Conservation (phyloP, 2,329 filamentous ascomycete species). For the Nigrospora osmanthi region DNA sequence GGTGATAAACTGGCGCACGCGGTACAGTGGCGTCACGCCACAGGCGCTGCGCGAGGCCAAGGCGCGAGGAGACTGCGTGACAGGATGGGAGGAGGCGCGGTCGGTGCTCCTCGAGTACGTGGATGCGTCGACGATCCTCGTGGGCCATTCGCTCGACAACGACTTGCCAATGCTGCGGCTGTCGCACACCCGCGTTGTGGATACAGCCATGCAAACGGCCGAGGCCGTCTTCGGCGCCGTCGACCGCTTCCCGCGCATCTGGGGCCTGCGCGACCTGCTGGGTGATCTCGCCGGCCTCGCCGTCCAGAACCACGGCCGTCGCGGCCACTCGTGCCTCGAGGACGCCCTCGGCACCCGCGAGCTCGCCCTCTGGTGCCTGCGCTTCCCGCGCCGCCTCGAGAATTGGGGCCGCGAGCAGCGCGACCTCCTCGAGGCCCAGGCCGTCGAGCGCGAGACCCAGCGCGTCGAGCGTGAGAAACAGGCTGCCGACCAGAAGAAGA, state of each 20-base stretch:
- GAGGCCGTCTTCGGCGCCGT: constrained; percentile 20
- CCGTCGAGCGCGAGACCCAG: not conserved
- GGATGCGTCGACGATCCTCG: constrained; percentile 34
- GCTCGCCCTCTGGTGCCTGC: constrained; percentile 35
- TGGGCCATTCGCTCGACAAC: constrained; percentile 37
- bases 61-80: constrained; percentile 17
- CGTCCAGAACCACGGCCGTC: constrained; percentile 23
- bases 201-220: constrained; percentile 31
- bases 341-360: constrained; percentile 41
- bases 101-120: constrained; percentile 29
- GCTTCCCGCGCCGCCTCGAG: not conserved
- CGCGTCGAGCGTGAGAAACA: not conserved
- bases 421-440: not conserved
- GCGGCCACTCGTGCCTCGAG: constrained; percentile 39
- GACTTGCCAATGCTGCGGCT: constrained; percentile 36
- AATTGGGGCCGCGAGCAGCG: not conserved
- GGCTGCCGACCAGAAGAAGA: not conserved
- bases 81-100: constrained; percentile 34
- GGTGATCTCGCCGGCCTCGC: constrained; percentile 22
- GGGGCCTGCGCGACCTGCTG: constrained; percentile 27
- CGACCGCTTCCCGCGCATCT: constrained; percentile 11
- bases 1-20: constrained; percentile 26
- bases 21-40: constrained; percentile 29
- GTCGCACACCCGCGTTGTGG: constrained; percentile 32
- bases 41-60: constrained; percentile 14